Evolutionary conservation across 106 monocot genomes (phyloP).

Genomic region (Dendrobium officinale): DNA sequence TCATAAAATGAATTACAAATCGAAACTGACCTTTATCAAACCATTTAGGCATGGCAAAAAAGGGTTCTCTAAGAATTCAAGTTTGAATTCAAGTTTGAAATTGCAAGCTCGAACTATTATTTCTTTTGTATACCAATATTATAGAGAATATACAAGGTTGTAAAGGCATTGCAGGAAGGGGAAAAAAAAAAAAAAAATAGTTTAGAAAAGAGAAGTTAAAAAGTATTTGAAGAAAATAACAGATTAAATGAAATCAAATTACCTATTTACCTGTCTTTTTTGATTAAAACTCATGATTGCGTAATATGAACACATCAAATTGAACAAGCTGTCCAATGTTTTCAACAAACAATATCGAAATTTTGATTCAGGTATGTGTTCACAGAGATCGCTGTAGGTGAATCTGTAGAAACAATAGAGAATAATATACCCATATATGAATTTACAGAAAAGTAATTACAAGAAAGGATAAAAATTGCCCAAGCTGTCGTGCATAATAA

Average conservation of each 20-base stretch:
- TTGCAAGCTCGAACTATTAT: not conserved
- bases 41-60: not conserved
- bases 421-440: not conserved
- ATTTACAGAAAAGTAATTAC: not conserved
- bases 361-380: slow-evolving; percentile 81
- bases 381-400: slow-evolving; percentile 94
- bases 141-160: not conserved
- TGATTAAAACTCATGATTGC: slow-evolving; percentile 78
- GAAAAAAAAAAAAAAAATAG: not conserved
- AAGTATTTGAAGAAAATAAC: not conserved
- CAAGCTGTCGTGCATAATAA: not conserved
- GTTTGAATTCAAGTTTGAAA: not conserved
- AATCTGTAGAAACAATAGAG: slow-evolving; percentile 39
- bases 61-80: not conserved
- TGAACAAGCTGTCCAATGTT: slow-evolving; percentile 72
- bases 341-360: slow-evolving; percentile 72
- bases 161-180: not conserved
- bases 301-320: slow-evolving; percentile 83
- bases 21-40: not conserved
- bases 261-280: slow-evolving; percentile 39
- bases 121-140: not conserved
- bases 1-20: not conserved
- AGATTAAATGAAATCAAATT: slow-evolving; percentile 7
- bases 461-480: not conserved
- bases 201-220: not conserved